Base-by-base conservation (phyloP, 345 rosid species). In the Rubroshorea leprosula region DNA sequence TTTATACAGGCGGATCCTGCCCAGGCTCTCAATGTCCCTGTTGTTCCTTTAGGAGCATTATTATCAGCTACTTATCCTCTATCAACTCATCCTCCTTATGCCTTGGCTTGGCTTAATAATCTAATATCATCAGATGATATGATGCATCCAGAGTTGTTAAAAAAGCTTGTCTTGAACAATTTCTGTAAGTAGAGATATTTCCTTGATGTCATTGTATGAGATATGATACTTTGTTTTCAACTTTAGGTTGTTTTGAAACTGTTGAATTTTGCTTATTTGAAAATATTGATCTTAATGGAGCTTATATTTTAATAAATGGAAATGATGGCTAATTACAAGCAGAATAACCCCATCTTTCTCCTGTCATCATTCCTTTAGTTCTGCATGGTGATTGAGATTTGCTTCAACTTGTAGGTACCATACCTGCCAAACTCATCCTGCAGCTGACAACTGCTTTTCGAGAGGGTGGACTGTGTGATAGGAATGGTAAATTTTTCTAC, bases 131-230 rank as follows among this genome's bases (percentile, higher is more conserved):
- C 96, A 54, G 75, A 82, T 44, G 97, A 87, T 76, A 93, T 93
- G 99, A 89, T 93, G 99, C 94, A 83, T 75, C 97, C 96, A 17
- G 96, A 89, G 69, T 47, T 83, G 81, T 74, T 93, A 64, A 74
- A 93, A 67, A 93, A 87, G 83, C 97, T 93, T 18, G 76, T 89
- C 73, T 57, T 89, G 77, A 93, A 89, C 71, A 93, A 85, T 75
- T 89, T 93, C 60, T 83, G 99, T 93, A 72, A 83, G 97, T 75
- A 51, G 49, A 49, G n/a, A 16, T 6, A 26, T 43, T 27, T 26
- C 56, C 66, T 67, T 58, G 41, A 21, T 58, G 11, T 14, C 31
- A 16, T 26, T 6, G 39, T 25, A 22, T 65, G 63, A 35, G 9
- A 2, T 35, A n/a, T n/a, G n/a, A n/a, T n/a, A 29, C 35, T 29